Conservation (phyloP, 2,329 filamentous ascomycete species). For the Trichoderma sp. region DNA sequence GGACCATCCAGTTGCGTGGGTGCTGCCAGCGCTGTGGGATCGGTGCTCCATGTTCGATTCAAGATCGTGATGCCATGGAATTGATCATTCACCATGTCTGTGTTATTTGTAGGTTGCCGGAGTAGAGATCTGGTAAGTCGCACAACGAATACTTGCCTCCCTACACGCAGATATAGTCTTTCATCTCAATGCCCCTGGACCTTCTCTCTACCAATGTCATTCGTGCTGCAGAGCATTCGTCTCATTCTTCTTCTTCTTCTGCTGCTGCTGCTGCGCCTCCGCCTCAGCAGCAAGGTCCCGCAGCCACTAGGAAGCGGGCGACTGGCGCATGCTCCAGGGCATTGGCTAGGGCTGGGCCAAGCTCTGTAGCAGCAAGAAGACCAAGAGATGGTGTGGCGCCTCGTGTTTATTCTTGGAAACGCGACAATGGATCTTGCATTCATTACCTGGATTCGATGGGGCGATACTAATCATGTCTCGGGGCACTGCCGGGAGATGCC, state of each 20-base stretch:
- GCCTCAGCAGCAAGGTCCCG: conserved; percentile 15
- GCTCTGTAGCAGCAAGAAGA: not conserved
- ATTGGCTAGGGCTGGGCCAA: conserved; percentile 10
- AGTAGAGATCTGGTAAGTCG: too few relatives aligned
- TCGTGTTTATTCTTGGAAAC: conserved; percentile 26
- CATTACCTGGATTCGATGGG: not conserved
- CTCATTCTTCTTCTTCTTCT: not conserved
- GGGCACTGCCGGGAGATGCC: too few relatives aligned
- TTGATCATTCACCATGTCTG: too few relatives aligned
- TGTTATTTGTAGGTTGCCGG: too few relatives aligned
- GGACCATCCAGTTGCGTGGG: not conserved
- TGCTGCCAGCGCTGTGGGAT: not conserved
- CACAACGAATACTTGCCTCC: too few relatives aligned
- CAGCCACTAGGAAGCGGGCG: conserved; percentile 25
- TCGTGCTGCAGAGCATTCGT: not conserved
- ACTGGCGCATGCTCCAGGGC: conserved; percentile 25
- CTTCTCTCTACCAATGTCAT: too few relatives aligned
- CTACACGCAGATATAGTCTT: not conserved
- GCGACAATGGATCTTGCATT: not conserved
- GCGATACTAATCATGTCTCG: not conserved
- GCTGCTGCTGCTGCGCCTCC: conserved; percentile 21
- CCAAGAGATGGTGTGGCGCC: not conserved
- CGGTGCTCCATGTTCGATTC: not conserved
- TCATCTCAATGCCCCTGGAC: not conserved
- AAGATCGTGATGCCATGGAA: too few relatives aligned